Evolutionary conservation across 495 filamentous ascomycete genomes (phyloP).

Genomic region (Penicillium chermesinum): DNA sequence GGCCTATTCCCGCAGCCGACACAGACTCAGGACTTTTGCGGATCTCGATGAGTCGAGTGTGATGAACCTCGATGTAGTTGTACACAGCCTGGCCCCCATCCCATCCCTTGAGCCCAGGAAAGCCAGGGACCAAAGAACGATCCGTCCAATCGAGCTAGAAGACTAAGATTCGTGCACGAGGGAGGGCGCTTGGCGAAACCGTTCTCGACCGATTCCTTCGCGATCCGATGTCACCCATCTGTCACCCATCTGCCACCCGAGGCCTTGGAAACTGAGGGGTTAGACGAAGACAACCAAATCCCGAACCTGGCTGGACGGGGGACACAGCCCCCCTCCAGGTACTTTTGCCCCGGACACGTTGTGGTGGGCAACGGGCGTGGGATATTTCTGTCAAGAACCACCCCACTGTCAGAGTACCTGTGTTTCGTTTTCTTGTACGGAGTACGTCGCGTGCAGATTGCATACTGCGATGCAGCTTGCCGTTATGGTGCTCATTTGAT

Average conservation of each 20-base stretch:
- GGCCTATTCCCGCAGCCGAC: neutral
- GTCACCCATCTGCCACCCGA: no score
- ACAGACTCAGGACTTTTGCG: neutral
- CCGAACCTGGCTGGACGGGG: conserved; percentile 10
- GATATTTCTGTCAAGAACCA: conserved; percentile 3
- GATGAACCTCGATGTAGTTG: neutral
- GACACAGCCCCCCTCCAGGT: conserved; percentile 1
- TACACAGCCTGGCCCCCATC: neutral
- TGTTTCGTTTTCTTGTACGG: conserved; percentile 18
- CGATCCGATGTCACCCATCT: conserved; percentile 9
- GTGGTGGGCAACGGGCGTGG: conserved; percentile 4
- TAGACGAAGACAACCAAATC: conserved; percentile 4
- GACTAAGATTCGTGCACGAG: conserved; percentile 16
- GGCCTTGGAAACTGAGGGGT: neutral
- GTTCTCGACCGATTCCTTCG: neutral
- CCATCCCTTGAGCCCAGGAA: neutral
- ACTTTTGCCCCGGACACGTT: conserved; percentile 10
- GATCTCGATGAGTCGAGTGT: neutral
- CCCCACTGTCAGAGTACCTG: neutral
- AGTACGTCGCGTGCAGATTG: conserved; percentile 18
- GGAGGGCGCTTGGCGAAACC: conserved; percentile 8
- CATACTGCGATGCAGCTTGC: conserved; percentile 26
- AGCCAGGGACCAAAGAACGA: neutral
- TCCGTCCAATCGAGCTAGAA: neutral
- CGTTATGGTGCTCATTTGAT: conserved; percentile 20